These are phyloP conservation scores for Syncephalastrum monosporum DNA, from an alignment of 371 early-diverging fungal genomes.

Conservation along the genomic window DNA sequence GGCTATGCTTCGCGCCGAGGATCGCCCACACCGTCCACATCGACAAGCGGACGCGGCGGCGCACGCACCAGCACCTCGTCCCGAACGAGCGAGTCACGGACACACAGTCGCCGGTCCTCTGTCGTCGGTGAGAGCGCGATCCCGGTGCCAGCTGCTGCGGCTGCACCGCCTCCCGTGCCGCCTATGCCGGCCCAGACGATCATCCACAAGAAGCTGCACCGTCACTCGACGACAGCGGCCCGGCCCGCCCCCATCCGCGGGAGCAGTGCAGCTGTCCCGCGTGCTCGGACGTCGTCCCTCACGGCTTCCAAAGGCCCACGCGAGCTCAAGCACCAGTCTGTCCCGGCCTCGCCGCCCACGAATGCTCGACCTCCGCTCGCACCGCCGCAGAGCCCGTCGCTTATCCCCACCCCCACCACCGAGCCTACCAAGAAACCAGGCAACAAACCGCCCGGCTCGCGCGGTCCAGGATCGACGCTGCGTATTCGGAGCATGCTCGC, in stretches of 20 bases:
- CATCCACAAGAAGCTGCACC: conserved; percentile 12
- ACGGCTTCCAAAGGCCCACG: conserved; percentile 15
- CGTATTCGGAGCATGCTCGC: conserved; percentile 45
- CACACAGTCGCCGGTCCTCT: conserved; percentile 14
- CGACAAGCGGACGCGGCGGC: conserved; percentile 13
- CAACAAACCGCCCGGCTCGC: conserved; percentile 19
- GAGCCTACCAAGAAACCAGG: conserved; percentile 6
- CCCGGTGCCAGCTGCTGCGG: conserved; percentile 1
- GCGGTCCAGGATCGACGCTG: conserved; percentile 45
- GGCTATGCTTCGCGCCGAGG: conserved; percentile 16
- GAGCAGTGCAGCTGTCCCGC: conserved; percentile 18
- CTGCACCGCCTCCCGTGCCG: conserved; percentile 12
- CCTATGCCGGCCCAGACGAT: conserved; percentile 6
- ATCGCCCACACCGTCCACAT: conserved; percentile 21
- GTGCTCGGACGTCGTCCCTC: conserved; percentile 25
- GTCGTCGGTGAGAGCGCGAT: conserved; percentile 8
- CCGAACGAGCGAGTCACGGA: conserved; percentile 9
- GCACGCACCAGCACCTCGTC: conserved; percentile 16
- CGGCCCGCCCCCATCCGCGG: conserved; percentile 10
- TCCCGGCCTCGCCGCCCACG: background rate
- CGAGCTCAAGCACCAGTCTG: conserved; percentile 1
- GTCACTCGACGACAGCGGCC: conserved; percentile 14
- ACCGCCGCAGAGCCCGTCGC: too few relatives aligned
- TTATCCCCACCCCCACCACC: conserved; percentile 1
- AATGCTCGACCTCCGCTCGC: conserved; percentile 3